These are phyloP conservation scores for Plantago elongata DNA, from an alignment of 257 asterid species.

Conservation along the genomic window DNA sequence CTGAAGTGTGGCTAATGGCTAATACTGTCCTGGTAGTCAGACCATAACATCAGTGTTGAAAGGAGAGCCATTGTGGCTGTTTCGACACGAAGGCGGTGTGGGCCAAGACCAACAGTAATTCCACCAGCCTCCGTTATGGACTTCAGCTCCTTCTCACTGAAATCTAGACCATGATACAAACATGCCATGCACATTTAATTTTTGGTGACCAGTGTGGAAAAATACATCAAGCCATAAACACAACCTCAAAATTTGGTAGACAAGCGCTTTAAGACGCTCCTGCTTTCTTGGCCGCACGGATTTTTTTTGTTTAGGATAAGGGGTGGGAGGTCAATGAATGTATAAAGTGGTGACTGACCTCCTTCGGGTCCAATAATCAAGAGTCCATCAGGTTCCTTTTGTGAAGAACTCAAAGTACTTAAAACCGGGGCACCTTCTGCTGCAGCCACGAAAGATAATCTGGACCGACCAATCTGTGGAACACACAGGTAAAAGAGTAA, in stretches of 20 bases:
- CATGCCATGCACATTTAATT: constrained; percentile 12
- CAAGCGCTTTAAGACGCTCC: not conserved
- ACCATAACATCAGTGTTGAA: constrained; percentile 81
- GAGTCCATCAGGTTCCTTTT: constrained; percentile 52
- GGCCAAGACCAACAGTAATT: constrained; percentile 74
- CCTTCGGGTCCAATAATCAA: constrained; percentile 97
- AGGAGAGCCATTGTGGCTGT: constrained; percentile 84
- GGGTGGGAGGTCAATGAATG: not conserved
- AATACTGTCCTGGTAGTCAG: constrained; percentile 39
- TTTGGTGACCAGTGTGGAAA: constrained; percentile 7
- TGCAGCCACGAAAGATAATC: constrained; percentile 68
- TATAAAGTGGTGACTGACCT: constrained; percentile 45
- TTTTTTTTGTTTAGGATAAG: too few species aligned
- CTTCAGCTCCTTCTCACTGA: constrained; percentile 61
- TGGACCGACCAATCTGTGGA: constrained; percentile 56
- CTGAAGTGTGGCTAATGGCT: constrained; percentile 33
- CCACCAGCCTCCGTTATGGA: constrained; percentile 72
- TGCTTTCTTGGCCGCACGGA: too few species aligned
- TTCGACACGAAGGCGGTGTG: constrained; percentile 91
- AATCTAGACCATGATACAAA: constrained; percentile 39
- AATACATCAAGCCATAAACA: not conserved
- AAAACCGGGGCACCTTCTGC: constrained; percentile 84
- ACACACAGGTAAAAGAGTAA: constrained; percentile 15
- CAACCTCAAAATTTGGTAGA: not conserved
- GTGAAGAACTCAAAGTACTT: constrained; percentile 35